phyloP scores from a whole-genome alignment of 176 grass and related monocot species.

The Saccharum spontaneum region DNA sequence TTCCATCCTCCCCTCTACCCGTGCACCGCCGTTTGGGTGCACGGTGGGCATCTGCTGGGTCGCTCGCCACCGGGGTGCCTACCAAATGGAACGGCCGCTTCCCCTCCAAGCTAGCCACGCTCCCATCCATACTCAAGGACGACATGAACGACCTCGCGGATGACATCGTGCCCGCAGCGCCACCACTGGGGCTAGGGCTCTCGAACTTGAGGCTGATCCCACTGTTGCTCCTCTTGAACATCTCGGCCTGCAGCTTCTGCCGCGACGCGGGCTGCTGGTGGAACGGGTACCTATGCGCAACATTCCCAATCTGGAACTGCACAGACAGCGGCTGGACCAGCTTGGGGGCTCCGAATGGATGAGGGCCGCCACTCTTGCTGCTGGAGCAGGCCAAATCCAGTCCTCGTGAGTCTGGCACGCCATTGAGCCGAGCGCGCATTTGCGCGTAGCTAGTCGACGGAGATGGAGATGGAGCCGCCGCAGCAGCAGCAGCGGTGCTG shows the following conservation, averaged over 20 bases:
- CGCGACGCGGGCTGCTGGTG: constrained; percentile 55
- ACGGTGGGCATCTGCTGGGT: constrained; percentile 38
- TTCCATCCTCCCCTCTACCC: constrained; percentile 61
- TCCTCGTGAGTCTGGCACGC: neutral
- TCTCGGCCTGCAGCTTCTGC: constrained; percentile 77
- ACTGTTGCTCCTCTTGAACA: constrained; percentile 66
- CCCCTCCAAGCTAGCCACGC: constrained; percentile 63
- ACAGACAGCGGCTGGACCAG: constrained; percentile 48
- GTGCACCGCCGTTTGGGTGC: constrained; percentile 55
- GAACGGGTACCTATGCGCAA: constrained; percentile 52
- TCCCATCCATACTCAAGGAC: constrained; percentile 77
- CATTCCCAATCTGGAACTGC: constrained; percentile 49
- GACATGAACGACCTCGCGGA: constrained; percentile 65
- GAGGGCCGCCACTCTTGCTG: neutral
- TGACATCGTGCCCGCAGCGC: constrained; percentile 45
- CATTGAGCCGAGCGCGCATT: constrained; percentile 28
- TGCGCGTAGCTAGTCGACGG: constrained; percentile 45
- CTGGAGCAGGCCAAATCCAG: constrained; percentile 38
- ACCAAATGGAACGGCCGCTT: constrained; percentile 75
- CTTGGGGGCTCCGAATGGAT: constrained; percentile 40
- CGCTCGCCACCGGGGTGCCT: constrained; percentile 41
- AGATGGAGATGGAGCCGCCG: constrained; percentile 26
- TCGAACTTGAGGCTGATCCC: constrained; percentile 75
- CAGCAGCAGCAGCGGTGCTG: neutral
- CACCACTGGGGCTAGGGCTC: constrained; percentile 26